These are phyloP conservation scores for Leersia perrieri DNA, from an alignment of 176 grass and related monocot genomes.

Conservation along the genomic window DNA sequence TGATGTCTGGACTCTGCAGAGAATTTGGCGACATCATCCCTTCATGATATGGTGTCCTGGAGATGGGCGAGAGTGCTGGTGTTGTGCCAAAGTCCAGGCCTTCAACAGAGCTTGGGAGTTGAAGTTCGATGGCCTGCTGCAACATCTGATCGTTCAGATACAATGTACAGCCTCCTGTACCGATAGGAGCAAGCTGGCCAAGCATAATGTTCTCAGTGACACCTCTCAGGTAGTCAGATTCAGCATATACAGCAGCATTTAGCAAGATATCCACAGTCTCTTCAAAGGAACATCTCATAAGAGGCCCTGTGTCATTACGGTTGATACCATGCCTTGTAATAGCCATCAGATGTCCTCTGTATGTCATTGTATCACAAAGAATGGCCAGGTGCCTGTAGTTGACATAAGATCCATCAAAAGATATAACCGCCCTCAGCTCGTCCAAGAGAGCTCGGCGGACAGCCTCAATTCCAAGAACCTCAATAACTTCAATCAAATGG, in stretches of 20 bases:
- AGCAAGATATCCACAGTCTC: slow-evolving; percentile 96
- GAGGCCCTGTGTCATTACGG: slow-evolving; percentile 85
- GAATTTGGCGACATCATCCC: slow-evolving; percentile 98
- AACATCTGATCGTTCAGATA: slow-evolving; percentile 96
- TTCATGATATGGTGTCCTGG: slow-evolving; percentile 82
- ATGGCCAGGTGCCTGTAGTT: slow-evolving; percentile 96
- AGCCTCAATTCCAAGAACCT: slow-evolving; percentile 96
- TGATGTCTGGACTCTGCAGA: slow-evolving; percentile 81
- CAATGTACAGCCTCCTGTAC: slow-evolving; percentile 72
- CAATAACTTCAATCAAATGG: slow-evolving; percentile 96
- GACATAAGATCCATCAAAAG: slow-evolving; percentile 97
- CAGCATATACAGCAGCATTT: slow-evolving; percentile 86
- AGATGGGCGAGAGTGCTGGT: slow-evolving; percentile 69
- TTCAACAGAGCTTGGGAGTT: slow-evolving; percentile 84
- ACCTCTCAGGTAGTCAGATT: slow-evolving; percentile 84
- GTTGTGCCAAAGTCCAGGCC: slow-evolving; percentile 77
- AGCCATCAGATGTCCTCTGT: slow-evolving; percentile 92
- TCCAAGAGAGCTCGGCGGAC: slow-evolving; percentile 79
- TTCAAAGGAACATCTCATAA: slow-evolving; percentile 95
- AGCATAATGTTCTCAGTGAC: slow-evolving; percentile 98
- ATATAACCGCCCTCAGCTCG: slow-evolving; percentile 93
- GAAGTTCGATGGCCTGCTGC: slow-evolving; percentile 94
- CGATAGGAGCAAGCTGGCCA: slow-evolving; percentile 89
- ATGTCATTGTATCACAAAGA: slow-evolving; percentile 98
- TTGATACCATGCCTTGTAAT: slow-evolving; percentile 95